These are phyloP conservation scores for Mycocentrospora acerina DNA, from an alignment of 2,329 filamentous ascomycete genomes.

Conservation along the genomic window DNA sequence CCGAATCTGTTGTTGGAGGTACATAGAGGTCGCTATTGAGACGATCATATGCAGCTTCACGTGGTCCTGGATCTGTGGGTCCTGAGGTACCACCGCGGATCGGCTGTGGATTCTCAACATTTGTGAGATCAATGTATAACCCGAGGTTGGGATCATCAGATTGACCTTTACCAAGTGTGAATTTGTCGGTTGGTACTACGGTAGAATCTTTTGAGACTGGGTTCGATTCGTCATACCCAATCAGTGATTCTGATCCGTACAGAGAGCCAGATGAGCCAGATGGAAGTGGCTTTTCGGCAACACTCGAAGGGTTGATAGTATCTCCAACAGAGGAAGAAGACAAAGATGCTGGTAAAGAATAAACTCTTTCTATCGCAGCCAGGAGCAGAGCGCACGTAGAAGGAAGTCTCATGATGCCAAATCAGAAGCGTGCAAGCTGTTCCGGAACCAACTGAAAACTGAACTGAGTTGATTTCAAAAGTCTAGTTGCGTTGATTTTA, in stretches of 20 bases:
- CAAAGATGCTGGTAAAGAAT: no score
- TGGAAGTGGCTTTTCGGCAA: conserved; percentile 21
- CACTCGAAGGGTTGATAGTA: no score
- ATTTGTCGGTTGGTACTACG: conserved; percentile 37
- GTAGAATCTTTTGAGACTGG: conserved; percentile 34
- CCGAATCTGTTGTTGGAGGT: conserved; percentile 43
- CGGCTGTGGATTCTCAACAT: conserved; percentile 45
- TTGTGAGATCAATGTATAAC: conserved; percentile 42
- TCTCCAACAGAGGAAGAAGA: no score
- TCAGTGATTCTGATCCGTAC: conserved; percentile 33
- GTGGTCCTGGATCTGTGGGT: conserved; percentile 44
- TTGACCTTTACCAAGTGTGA: conserved; percentile 41
- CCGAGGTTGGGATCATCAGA: conserved; percentile 40
- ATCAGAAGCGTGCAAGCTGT: no score
- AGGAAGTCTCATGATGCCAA: no score
- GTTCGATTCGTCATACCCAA: conserved; percentile 38
- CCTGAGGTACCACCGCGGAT: conserved; percentile 41
- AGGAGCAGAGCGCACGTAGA: no score
- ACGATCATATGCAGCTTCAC: conserved; percentile 37
- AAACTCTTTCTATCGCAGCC: no score
- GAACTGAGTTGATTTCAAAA: no score
- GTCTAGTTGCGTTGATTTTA: no score
- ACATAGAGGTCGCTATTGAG: conserved; percentile 44
- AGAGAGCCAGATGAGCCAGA: conserved; percentile 39
- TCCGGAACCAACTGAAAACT: no score